These are phyloP conservation scores for Cercospora sp. DNA, from an alignment of 2,329 filamentous ascomycete species.

Conservation along the genomic window DNA sequence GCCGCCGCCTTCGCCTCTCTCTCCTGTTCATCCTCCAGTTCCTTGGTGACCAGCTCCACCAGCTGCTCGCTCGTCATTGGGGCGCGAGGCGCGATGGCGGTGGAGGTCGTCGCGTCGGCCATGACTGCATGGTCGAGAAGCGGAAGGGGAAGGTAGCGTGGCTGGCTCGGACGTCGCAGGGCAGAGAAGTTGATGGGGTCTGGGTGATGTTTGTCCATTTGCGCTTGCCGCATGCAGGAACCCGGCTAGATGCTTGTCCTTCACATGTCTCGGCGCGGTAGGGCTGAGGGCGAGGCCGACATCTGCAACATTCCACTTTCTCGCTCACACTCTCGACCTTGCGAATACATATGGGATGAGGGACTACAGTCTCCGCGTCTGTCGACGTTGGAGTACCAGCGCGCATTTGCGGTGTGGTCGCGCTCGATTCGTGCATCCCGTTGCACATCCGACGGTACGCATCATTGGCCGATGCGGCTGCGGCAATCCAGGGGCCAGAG, in stretches of 20 bases:
- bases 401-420: not conserved
- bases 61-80: constrained; percentile 34
- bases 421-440: constrained; percentile 1
- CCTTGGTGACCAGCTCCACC: constrained; percentile 36
- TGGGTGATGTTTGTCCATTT: constrained; percentile 10
- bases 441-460: constrained; percentile 3
- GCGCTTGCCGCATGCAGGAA: constrained; percentile 11
- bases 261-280: constrained; percentile 2
- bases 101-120: constrained; percentile 29
- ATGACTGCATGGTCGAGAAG: constrained; percentile 26
- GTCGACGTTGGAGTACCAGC: constrained; percentile 1
- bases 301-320: not conserved
- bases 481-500: constrained; percentile 1
- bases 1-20: constrained; percentile 36
- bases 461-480: constrained; percentile 10
- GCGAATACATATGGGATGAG: constrained; percentile 1
- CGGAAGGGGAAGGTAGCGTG: constrained; percentile 11
- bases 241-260: constrained; percentile 4
- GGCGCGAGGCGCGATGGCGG: constrained; percentile 24
- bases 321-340: not conserved
- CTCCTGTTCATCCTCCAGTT: constrained; percentile 38
- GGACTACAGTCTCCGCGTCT: not conserved
- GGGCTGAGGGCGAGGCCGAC: constrained; percentile 5
- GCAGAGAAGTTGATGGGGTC: constrained; percentile 6
- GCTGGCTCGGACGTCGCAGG: constrained; percentile 11